Percentiles rank a stretch among this genome's conserved stretches.
phyloP scores from a whole-genome alignment of 352 stramenopile species.

The Pythium utonaiense region DNA sequence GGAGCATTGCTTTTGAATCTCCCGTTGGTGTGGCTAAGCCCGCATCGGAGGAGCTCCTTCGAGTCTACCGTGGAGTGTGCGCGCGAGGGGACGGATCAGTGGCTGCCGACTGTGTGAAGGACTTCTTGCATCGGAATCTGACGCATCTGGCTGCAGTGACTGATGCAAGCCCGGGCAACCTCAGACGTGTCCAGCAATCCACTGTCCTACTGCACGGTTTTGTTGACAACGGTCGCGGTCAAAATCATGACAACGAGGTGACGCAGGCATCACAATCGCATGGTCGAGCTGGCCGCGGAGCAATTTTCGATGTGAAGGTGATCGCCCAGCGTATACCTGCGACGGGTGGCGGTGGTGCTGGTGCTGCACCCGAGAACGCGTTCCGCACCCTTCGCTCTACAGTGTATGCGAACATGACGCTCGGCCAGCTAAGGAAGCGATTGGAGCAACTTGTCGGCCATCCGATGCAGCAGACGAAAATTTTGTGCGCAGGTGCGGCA shows the following conservation, averaged over 20 bases:
- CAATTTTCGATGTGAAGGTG: slow-evolving; percentile 77
- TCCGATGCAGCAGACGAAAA: slow-evolving; percentile 78
- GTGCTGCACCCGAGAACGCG: slow-evolving; percentile 41
- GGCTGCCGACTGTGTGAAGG: slow-evolving; percentile 46
- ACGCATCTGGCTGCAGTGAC: slow-evolving; percentile 53
- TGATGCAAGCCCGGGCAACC: slow-evolving; percentile 41
- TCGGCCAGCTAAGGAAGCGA: slow-evolving; percentile 68
- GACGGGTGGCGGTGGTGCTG: slow-evolving; percentile 23
- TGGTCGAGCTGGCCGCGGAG: slow-evolving; percentile 61
- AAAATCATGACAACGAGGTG: slow-evolving; percentile 13
- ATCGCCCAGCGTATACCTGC: slow-evolving; percentile 73
- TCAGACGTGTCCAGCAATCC: slow-evolving; percentile 78
- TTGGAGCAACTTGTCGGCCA: slow-evolving; percentile 70
- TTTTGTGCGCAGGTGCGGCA: slow-evolving; percentile 60
- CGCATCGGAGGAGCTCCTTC: slow-evolving; percentile 71
- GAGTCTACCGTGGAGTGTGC: slow-evolving; percentile 71
- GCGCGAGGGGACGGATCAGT: slow-evolving; percentile 31
- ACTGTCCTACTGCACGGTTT: slow-evolving; percentile 68
- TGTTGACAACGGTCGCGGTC: slow-evolving; percentile 25
- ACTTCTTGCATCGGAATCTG: slow-evolving; percentile 83
- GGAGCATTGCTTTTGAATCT: slow-evolving; percentile 79
- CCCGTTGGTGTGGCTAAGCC: slow-evolving; percentile 73
- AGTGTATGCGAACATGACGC: slow-evolving; percentile 77
- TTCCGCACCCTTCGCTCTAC: slow-evolving; percentile 53
- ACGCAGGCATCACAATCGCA: slow-evolving; percentile 46